Base-by-base conservation (phyloP, 257 asterid species). In the Salvia hispanica region DNA sequence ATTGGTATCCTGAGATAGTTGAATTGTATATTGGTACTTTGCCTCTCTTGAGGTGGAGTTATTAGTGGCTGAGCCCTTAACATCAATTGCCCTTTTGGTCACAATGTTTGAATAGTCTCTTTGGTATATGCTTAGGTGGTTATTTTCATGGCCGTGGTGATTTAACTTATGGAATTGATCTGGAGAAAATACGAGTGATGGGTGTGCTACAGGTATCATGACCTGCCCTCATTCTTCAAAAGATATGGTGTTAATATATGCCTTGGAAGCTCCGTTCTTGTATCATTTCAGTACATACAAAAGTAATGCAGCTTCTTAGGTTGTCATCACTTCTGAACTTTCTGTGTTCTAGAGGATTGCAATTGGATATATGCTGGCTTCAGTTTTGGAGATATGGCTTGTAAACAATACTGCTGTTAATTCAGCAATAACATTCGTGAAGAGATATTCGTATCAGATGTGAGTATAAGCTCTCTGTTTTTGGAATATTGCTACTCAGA, bases 181-280 rank as follows among this genome's bases (percentile, higher is more conserved):
- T 93, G 71, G 84, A 64, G 52, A 88, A 79, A 71, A 76, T 93
- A 61, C 82, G 97, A 70, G 74, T 83, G 76, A 88, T 90, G 96
- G 97, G 99, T 18, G 92, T 93, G 78, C 85, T 90, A 44, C 97
- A 93, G 97, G 99, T 93, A 81, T 62, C 67, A 55, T 66, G 54
- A 51, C 51, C 55, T 56, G 44, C 33, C 60, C 37, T 36, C 63
- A 39, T 21, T 12, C 59, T 63, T 42, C 65, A 34, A 13, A 37
- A 15, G n/a, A 25, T 66, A 31, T 64, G 64, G 21, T 55, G 58
- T 14, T 80, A 53, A 56, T 53, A 34, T 74, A 44, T 61, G 69
- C 54, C 42, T 52, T 21, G 51, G 42, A 7, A 13, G 36, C 58
- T 70, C n/a, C 66, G 60, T 39, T 67, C 58, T 66, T 18, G 16